phyloP scores from a whole-genome alignment of 2,329 filamentous ascomycete genomes.

The Hypoxylon sp. region DNA sequence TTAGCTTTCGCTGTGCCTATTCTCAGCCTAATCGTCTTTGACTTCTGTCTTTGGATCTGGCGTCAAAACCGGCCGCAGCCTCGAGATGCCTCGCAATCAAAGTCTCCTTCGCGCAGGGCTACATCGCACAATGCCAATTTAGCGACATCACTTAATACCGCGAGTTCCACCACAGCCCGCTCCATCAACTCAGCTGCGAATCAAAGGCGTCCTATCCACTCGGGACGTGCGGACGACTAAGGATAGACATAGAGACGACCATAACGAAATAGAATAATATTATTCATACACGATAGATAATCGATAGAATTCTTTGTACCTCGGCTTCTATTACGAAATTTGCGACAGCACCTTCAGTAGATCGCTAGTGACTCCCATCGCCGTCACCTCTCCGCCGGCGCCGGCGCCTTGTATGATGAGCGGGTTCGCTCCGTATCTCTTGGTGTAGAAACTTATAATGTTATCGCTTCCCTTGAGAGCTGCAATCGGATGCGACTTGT shows the following conservation, averaged over 20 bases:
- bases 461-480: constrained; percentile 97
- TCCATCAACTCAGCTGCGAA: constrained; percentile 14
- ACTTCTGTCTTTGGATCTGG: constrained; percentile 66
- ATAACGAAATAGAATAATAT: constrained; percentile 15
- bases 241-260: constrained; percentile 4
- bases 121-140: constrained; percentile 24
- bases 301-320: constrained; percentile 27
- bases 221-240: constrained; percentile 27
- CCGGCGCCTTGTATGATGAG: constrained; percentile 95
- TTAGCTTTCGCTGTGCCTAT: constrained; percentile 61
- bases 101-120: constrained; percentile 35
- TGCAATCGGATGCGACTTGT: constrained; percentile 89
- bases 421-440: constrained; percentile 90
- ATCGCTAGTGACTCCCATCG: constrained; percentile 97
- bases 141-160: constrained; percentile 14
- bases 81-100: constrained; percentile 39
- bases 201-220: constrained; percentile 38
- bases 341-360: constrained; percentile 87
- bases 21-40: constrained; percentile 61
- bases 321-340: constrained; percentile 61
- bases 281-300: constrained; percentile 28
- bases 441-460: constrained; percentile 98
- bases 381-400: constrained; percentile 93
- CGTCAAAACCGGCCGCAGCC: constrained; percentile 52
- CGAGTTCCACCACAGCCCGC: constrained; percentile 33